Evolutionary conservation across 306 rosid species (phyloP), one percentile per base, ranked within the genome.

Genomic region (Cucurbita moschata): DNA sequence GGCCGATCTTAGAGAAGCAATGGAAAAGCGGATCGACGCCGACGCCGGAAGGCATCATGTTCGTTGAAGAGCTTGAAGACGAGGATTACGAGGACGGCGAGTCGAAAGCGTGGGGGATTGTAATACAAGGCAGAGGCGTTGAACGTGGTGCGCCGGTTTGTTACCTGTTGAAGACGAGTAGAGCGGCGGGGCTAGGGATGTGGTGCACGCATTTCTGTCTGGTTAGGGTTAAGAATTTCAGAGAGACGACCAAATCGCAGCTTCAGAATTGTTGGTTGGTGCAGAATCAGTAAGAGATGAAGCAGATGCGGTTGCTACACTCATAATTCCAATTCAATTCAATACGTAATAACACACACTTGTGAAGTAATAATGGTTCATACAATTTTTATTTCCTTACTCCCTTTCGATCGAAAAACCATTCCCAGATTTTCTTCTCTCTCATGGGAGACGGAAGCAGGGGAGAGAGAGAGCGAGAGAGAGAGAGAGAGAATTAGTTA

Each of bases 241-340:
- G 71, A 75, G 72, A 75, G 39, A 75, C 78, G 38, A 64, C 78
- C 6, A 75, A 35, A 35, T 49, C 78, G 40, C 78, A 63, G 78
- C 78, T 75, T 7, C 3, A 62, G 54, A 75, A 60, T 50, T 75
- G 72, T n/a, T 75, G 78, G 78, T 51, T 75, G 59, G 10, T 18
- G 37, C 78, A 75, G 78, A 59, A 56, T 56, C 61, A 51, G 9
- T 71, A 14, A 50, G 30, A 47, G 26, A 71, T 3, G 57, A 12
- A 46, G 44, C 52, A 50, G 18, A 11, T 21, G 19, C 19, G 6
- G 74, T 8, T 38, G 1, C 12, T 13, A 60, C 13, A 8, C 50
- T 39, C 70, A 10, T 39, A 39, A n/a, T 16, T 40, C 16, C 67
- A 2, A 62, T 35, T 35, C 65, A 60, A 60, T 30, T 30, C 13